A percentile compares a stretch with the other conserved stretches of the same genome.
phyloP scores from a whole-genome alignment of 306 rosid species.

The Cicer cuneatum region DNA sequence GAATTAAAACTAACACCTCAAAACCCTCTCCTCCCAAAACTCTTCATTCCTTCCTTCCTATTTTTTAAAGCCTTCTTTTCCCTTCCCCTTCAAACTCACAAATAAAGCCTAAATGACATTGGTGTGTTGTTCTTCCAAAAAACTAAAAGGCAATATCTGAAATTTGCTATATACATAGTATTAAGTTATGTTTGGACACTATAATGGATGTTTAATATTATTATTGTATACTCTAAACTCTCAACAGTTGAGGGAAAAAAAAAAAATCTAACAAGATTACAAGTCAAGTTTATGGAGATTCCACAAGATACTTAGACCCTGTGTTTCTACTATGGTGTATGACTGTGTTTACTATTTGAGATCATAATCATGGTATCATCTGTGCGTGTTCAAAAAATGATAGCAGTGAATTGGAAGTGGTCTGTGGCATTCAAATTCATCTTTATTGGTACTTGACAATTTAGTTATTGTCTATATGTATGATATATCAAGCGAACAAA shows the following conservation, averaged over 20 bases:
- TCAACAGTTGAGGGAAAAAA: no score
- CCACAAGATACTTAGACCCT: no score
- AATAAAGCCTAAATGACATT: no score
- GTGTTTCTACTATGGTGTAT: not conserved
- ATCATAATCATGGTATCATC: not conserved
- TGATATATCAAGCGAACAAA: not conserved
- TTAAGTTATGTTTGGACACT: not conserved
- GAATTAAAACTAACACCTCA: no score
- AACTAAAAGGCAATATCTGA: no score
- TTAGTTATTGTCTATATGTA: not conserved
- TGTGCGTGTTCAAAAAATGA: not conserved
- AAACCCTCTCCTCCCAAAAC: no score
- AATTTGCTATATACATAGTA: not conserved
- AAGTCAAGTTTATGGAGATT: not conserved
- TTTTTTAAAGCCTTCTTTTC: no score
- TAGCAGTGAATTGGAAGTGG: not conserved
- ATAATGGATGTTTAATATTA: not conserved
- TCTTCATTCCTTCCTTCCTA: no score
- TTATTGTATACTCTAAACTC: no score
- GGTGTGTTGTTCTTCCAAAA: no score
- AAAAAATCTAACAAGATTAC: not conserved
- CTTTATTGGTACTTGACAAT: not conserved
- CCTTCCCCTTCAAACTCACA: no score
- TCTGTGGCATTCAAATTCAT: not conserved
- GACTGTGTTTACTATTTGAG: not conserved